Percentiles rank a stretch among this genome's conserved stretches.
Evolutionary conservation across 345 rosid species (phyloP).

Genomic region (Hibiscus syriacus): DNA sequence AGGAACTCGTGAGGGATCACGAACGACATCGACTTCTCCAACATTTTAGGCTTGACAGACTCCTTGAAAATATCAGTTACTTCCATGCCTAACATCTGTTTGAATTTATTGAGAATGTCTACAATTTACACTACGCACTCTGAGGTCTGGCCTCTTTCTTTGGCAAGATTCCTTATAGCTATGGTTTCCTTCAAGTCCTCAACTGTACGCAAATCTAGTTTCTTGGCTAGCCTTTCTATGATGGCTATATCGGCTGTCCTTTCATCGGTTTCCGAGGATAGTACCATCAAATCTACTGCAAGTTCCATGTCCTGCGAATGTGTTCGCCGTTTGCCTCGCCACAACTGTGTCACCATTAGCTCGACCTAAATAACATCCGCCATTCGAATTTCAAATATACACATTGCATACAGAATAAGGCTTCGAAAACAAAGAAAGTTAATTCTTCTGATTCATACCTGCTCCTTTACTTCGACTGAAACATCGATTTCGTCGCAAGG

Average conservation of each 20-base stretch:
- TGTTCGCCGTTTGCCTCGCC: conserved; percentile 47
- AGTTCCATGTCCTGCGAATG: conserved; percentile 81
- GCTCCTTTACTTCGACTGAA: too few species aligned
- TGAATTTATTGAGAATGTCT: conserved; percentile 61
- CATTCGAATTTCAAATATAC: background rate
- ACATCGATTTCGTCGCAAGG: too few species aligned
- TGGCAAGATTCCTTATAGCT: conserved; percentile 42
- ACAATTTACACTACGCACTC: conserved; percentile 47
- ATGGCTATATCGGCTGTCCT: conserved; percentile 66
- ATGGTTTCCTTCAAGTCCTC: conserved; percentile 59
- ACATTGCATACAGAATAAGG: too few species aligned
- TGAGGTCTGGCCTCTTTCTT: conserved; percentile 29
- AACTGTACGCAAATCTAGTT: conserved; percentile 45
- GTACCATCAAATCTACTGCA: conserved; percentile 73
- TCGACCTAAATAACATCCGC: conserved; percentile 33
- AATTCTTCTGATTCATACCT: too few species aligned
- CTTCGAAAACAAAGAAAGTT: background rate
- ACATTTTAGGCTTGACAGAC: conserved; percentile 25
- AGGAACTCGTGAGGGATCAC: conserved; percentile 66
- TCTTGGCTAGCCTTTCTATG: conserved; percentile 61
- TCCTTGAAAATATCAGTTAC: conserved; percentile 28
- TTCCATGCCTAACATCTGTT: conserved; percentile 43
- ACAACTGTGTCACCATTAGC: conserved; percentile 43
- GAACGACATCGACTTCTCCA: conserved; percentile 34
- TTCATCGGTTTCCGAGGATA: conserved; percentile 48